These are phyloP conservation scores for Chrysanthemum makinoi DNA, from an alignment of 129 eudicot genomes.

Conservation along the genomic window DNA sequence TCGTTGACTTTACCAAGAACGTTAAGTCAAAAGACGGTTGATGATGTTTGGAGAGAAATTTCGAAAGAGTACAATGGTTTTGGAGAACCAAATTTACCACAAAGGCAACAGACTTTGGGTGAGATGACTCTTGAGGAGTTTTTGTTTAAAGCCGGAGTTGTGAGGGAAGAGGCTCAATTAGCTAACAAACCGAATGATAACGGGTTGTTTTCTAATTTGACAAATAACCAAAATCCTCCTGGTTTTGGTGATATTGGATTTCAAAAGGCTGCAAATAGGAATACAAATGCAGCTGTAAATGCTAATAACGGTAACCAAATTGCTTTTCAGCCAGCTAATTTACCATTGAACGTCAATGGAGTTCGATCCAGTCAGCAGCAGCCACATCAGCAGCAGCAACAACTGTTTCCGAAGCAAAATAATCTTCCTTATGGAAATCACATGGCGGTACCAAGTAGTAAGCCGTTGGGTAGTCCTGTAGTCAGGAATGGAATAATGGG, in stretches of 20 bases:
- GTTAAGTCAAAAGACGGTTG: slow-evolving; percentile 78
- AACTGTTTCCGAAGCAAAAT: slow-evolving; percentile 68
- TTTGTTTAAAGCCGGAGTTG: slow-evolving; percentile 87
- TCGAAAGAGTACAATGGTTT: slow-evolving; percentile 51
- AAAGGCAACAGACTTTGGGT: slow-evolving; percentile 76
- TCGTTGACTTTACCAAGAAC: slow-evolving; percentile 87
- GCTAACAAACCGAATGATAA: slow-evolving; percentile 33
- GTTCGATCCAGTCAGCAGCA: slow-evolving; percentile 48
- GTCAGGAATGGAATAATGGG: slow-evolving; percentile 63
- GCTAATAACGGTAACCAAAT: slow-evolving; percentile 43
- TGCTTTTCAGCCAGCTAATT: slow-evolving; percentile 41
- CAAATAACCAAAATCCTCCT: slow-evolving; percentile 39
- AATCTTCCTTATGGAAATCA: slow-evolving; percentile 53
- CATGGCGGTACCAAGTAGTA: slow-evolving; percentile 47
- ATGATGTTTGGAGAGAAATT: slow-evolving; percentile 87
- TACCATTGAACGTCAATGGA: slow-evolving; percentile 66
- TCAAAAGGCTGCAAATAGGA: slow-evolving; percentile 46
- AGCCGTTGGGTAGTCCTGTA: slow-evolving; percentile 55
- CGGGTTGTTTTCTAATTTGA: slow-evolving; percentile 50
- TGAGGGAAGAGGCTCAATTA: slow-evolving; percentile 63
- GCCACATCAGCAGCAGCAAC: slow-evolving; percentile 49
- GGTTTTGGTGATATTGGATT: slow-evolving; percentile 44
- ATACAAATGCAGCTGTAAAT: slow-evolving; percentile 31
- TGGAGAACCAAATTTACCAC: slow-evolving; percentile 43
- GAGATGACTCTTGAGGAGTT: slow-evolving; percentile 96